Evolutionary conservation across 2,329 filamentous ascomycete species (phyloP).

Genomic region (Stagonosporopsis vannaccii): DNA sequence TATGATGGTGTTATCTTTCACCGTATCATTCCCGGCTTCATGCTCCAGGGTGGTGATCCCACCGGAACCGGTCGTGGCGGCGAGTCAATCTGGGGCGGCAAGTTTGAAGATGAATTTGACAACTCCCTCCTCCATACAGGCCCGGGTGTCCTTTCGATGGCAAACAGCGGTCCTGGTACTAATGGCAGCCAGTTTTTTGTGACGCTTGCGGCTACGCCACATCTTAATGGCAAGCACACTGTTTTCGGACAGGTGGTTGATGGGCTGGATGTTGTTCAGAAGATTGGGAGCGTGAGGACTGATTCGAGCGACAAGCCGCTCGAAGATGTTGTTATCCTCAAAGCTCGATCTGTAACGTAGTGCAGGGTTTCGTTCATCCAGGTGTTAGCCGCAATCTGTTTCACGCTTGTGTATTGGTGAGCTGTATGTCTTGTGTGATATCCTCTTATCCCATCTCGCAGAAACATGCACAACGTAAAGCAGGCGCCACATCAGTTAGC

Average conservation of each 20-base stretch:
- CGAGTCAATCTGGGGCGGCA: conserved; percentile 86
- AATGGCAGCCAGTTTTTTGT: conserved; percentile 98
- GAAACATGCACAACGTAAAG: too few relatives aligned
- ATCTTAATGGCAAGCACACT: conserved; percentile 97
- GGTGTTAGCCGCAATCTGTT: too few relatives aligned
- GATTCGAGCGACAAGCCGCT: conserved; percentile 79
- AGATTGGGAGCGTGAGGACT: conserved; percentile 88
- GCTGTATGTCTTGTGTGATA: too few relatives aligned
- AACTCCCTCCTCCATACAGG: conserved; percentile 84
- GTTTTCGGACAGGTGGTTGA: conserved; percentile 91
- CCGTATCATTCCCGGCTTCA: conserved; percentile 93
- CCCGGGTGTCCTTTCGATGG: conserved; percentile 92
- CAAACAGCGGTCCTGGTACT: conserved; percentile 89
- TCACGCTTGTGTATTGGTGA: too few relatives aligned
- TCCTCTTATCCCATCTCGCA: too few relatives aligned
- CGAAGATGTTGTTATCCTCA: conserved; percentile 81
- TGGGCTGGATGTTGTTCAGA: conserved; percentile 80
- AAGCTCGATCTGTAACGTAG: conserved; percentile 70
- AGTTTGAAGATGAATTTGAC: conserved; percentile 91
- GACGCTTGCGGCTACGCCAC: conserved; percentile 90
- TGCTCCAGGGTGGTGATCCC: conserved; percentile 94
- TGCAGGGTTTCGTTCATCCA: too few relatives aligned
- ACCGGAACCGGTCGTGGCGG: conserved; percentile 93
- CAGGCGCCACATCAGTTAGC: too few relatives aligned
- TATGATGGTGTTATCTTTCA: conserved; percentile 89